Evolutionary conservation across 345 rosid species (phyloP).

Genomic region (Dovyalis caffra): DNA sequence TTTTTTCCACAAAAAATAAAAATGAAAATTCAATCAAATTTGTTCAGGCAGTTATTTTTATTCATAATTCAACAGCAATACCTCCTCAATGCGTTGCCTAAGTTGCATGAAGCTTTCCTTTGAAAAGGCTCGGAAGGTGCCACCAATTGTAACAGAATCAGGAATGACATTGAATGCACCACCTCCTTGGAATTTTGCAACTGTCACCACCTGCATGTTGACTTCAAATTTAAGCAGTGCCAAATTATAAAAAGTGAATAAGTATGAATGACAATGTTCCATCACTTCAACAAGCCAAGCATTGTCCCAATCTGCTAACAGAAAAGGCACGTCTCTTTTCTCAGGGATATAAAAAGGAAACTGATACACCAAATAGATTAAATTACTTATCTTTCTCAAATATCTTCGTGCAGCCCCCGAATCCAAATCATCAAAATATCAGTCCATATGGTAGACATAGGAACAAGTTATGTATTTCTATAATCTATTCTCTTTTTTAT

Average conservation of each 20-base stretch:
- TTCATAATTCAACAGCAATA: conserved; percentile 13
- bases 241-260: not conserved
- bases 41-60: not conserved
- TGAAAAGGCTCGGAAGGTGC: conserved; percentile 70
- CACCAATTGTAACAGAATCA: conserved; percentile 74
- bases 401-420: not conserved
- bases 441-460: not conserved
- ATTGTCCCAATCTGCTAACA: not conserved
- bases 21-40: not conserved
- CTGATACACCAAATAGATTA: not conserved
- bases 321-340: not conserved
- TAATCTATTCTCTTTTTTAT: not conserved
- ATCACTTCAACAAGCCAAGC: not conserved
- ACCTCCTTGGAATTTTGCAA: conserved; percentile 68
- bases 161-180: conserved; percentile 84
- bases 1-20: not conserved
- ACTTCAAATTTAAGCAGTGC: not conserved
- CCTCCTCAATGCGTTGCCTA: conserved; percentile 69
- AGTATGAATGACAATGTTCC: not conserved
- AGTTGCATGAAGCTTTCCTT: conserved; percentile 49
- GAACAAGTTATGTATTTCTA: not conserved
- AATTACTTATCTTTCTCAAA: not conserved
- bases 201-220: conserved; percentile 63
- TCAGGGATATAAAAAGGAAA: not conserved
- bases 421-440: not conserved